Evolutionary conservation across 1,284 basidiomycete species (phyloP), one percentile per base, ranked within the genome.

Genomic region (Ustilago shanxiensis): DNA sequence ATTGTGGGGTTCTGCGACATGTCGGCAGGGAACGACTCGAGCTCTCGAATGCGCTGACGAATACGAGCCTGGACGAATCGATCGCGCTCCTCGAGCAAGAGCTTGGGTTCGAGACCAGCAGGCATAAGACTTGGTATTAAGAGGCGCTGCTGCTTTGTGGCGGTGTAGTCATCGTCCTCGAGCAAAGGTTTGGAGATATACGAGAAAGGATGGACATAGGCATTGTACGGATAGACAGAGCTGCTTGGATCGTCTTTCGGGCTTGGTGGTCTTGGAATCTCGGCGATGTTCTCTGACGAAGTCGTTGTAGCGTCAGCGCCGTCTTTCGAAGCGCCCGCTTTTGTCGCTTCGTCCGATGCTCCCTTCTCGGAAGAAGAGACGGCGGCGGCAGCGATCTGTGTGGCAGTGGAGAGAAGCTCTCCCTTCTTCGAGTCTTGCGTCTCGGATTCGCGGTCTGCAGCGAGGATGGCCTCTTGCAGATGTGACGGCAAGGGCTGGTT

Each of bases 161-260:
- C 90, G 16, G 79, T 77, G 63, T 81, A 78, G 52, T 83, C 77
- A 44, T 74, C 74, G 14, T 77, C 74, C 54, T 79, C 69, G 14
- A 77, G 67, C 20, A 73, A 58, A 11, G 84, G 81, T 61, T 83
- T 83, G 55, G 79, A 82, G 22, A 89, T 86, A 57, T 88, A 88
- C 3, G 92, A 89, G 81, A 93, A 92, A 0, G 96, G 96, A 82
- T 95, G 91, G 28, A 90, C 89, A 86, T 92, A 97, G n/a, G 95
- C 92, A 86, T 98, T 98, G 89, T 96, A 98, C 0, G 96, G 96
- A 83, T 97, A 96, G 66, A 98, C 91, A 57, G 91, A 89, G 3
- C 93, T 95, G 70, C 90, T 89, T 52, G 90, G 88, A 84, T 96
- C 91, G 85, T 94, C 92, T 41, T 74, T 64, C 33, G 84, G 84